Percentiles rank a stretch among this genome's conserved stretches.
Evolutionary conservation across 2,329 filamentous ascomycete species (phyloP).

Genomic region (Curvularia lunata): DNA sequence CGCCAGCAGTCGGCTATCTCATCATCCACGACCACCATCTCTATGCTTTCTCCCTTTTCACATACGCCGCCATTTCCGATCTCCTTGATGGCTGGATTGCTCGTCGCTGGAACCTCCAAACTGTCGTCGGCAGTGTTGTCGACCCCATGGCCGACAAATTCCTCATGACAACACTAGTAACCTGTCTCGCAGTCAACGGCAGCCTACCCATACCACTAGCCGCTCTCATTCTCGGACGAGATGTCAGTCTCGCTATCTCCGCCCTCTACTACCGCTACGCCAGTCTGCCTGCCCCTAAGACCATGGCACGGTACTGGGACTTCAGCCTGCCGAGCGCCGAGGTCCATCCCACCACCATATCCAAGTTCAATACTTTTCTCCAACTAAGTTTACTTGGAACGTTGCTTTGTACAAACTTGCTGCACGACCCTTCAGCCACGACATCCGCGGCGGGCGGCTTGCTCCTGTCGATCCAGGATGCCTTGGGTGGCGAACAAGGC

Average conservation of each 20-base stretch:
- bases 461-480: constrained; percentile 33
- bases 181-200: constrained; percentile 83
- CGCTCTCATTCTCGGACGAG: constrained; percentile 86
- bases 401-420: constrained; percentile 79
- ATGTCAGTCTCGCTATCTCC: constrained; percentile 79
- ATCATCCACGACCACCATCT: constrained; percentile 82
- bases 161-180: constrained; percentile 91
- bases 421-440: constrained; percentile 64
- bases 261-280: constrained; percentile 97
- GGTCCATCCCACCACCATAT: constrained; percentile 81
- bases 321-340: constrained; percentile 89
- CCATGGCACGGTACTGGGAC: constrained; percentile 93
- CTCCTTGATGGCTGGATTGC: constrained; percentile 94
- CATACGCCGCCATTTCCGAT: constrained; percentile 90
- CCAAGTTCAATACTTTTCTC: constrained; percentile 89
- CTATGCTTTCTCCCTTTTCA: constrained; percentile 83
- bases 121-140: constrained; percentile 92
- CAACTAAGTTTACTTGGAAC: constrained; percentile 86
- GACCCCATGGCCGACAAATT: constrained; percentile 92
- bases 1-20: constrained; percentile 86
- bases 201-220: constrained; percentile 85
- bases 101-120: constrained; percentile 83
- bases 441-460: constrained; percentile 50
- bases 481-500: constrained; percentile 39
- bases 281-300: constrained; percentile 90